These are phyloP conservation scores for Stagonosporopsis cucurbitacearum DNA, from an alignment of 2,329 filamentous ascomycete species.

Conservation along the genomic window DNA sequence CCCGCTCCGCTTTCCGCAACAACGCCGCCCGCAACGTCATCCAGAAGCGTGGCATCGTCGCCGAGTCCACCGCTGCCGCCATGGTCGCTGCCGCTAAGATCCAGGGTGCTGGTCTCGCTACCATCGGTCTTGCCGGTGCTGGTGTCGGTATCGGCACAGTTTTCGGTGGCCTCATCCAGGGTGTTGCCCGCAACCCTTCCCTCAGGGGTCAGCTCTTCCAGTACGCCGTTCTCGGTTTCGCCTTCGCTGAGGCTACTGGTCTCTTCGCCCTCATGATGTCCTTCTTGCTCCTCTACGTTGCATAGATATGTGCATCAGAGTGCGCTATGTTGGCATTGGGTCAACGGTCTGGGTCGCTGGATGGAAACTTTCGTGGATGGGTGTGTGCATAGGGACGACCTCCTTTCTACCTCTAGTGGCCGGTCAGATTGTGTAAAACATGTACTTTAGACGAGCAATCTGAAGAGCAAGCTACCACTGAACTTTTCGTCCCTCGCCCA, in stretches of 20 bases:
- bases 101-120: slow-evolving; percentile 63
- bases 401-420: slow-evolving; percentile 49
- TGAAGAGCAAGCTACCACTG: slow-evolving; percentile 51
- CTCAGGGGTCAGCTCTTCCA: slow-evolving; percentile 96
- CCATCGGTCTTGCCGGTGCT: slow-evolving; percentile 90
- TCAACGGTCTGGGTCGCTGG: slow-evolving; percentile 45
- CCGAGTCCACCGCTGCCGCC: slow-evolving; percentile 51
- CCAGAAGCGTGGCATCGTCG: slow-evolving; percentile 52
- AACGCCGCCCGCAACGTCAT: slow-evolving; percentile 50
- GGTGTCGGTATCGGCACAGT: slow-evolving; percentile 96
- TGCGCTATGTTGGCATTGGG: slow-evolving; percentile 40
- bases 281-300: slow-evolving; percentile 52
- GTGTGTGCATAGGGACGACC: slow-evolving; percentile 51
- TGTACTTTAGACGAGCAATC: slow-evolving; percentile 53
- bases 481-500: slow-evolving; percentile 38
- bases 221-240: slow-evolving; percentile 94
- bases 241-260: slow-evolving; percentile 90
- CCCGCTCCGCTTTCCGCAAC: slow-evolving; percentile 51
- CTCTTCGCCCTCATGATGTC: slow-evolving; percentile 62
- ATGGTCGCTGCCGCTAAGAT: slow-evolving; percentile 53
- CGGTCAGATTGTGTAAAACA: slow-evolving; percentile 54
- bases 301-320: slow-evolving; percentile 47
- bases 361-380: slow-evolving; percentile 49
- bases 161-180: slow-evolving; percentile 87
- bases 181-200: slow-evolving; percentile 91